These are phyloP conservation scores for Globisporangium solare DNA, from an alignment of 352 stramenopile species.

Conservation along the genomic window DNA sequence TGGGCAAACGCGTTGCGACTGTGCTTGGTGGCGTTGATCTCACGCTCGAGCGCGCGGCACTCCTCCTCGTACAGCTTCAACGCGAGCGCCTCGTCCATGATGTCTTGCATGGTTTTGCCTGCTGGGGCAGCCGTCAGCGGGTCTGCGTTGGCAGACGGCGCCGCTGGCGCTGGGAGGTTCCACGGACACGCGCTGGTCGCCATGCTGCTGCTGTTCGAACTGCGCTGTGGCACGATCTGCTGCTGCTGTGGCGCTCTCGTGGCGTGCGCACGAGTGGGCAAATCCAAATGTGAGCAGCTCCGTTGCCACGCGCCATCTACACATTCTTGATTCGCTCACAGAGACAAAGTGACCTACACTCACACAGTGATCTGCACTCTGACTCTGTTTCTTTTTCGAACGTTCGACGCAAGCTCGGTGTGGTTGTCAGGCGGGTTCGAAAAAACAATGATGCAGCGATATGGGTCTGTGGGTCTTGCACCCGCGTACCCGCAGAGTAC, in stretches of 20 bases:
- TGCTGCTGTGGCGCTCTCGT: not conserved
- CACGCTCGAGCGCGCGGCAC: conserved; percentile 27
- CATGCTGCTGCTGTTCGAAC: conserved; percentile 6
- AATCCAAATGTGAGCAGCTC: conserved; percentile 13
- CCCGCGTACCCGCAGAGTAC: too few relatives aligned
- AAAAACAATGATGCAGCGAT: not conserved
- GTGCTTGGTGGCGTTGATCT: conserved; percentile 34
- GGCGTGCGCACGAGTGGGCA: conserved; percentile 1
- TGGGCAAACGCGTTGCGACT: conserved; percentile 31
- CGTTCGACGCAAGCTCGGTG: conserved; percentile 5
- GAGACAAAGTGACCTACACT: conserved; percentile 8
- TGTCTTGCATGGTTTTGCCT: conserved; percentile 42
- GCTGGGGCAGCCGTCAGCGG: not conserved
- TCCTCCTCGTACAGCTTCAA: conserved; percentile 62
- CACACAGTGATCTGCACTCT: conserved; percentile 1
- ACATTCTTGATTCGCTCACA: too few relatives aligned
- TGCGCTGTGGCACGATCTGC: not conserved
- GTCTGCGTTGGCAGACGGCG: not conserved
- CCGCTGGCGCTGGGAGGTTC: conserved; percentile 1
- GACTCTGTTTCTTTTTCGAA: not conserved
- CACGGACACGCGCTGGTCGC: conserved; percentile 11
- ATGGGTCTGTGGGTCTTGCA: too few relatives aligned
- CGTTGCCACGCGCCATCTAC: too few relatives aligned
- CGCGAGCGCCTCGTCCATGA: conserved; percentile 71
- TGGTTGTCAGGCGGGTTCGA: not conserved